These are phyloP conservation scores for Endoconidiophora laricicola DNA, from an alignment of 2,329 filamentous ascomycete species.

Conservation along the genomic window DNA sequence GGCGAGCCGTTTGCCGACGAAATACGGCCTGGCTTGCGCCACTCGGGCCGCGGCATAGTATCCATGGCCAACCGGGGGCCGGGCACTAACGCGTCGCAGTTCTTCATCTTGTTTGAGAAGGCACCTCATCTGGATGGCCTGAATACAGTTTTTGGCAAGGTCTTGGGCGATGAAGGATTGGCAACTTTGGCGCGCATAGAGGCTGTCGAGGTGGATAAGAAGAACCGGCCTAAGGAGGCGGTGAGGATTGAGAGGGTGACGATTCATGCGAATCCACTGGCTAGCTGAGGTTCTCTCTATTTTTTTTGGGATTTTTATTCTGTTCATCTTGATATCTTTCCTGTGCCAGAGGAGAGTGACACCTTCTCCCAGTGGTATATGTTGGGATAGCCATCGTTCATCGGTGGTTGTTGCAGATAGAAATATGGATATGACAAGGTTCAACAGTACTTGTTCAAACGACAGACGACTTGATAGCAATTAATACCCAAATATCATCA, in stretches of 20 bases:
- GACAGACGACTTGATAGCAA: neutral
- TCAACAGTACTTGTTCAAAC: conserved; percentile 5
- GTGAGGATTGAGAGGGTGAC: conserved; percentile 52
- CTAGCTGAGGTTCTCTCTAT: conserved; percentile 28
- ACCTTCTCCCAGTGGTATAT: too few relatives aligned
- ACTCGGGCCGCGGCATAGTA: conserved; percentile 51
- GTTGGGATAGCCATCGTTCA: too few relatives aligned
- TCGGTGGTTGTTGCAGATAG: too few relatives aligned
- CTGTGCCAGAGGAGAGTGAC: too few relatives aligned
- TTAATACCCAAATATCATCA: neutral
- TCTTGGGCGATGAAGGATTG: conserved; percentile 47
- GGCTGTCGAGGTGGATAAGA: conserved; percentile 57
- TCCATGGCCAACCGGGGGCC: conserved; percentile 69
- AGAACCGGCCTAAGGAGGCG: conserved; percentile 52
- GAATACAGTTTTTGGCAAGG: conserved; percentile 69
- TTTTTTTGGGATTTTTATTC: neutral
- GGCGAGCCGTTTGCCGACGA: conserved; percentile 62
- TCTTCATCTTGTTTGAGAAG: conserved; percentile 64
- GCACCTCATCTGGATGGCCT: conserved; percentile 68
- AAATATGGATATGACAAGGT: neutral
- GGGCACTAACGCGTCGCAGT: conserved; percentile 60
- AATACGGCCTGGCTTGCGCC: conserved; percentile 52
- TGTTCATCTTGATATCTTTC: neutral
- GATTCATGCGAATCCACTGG: conserved; percentile 66
- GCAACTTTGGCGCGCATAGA: conserved; percentile 57